Evolutionary conservation across 176 grass and related monocot species (phyloP).

Genomic region (Triticum dicoccoides): DNA sequence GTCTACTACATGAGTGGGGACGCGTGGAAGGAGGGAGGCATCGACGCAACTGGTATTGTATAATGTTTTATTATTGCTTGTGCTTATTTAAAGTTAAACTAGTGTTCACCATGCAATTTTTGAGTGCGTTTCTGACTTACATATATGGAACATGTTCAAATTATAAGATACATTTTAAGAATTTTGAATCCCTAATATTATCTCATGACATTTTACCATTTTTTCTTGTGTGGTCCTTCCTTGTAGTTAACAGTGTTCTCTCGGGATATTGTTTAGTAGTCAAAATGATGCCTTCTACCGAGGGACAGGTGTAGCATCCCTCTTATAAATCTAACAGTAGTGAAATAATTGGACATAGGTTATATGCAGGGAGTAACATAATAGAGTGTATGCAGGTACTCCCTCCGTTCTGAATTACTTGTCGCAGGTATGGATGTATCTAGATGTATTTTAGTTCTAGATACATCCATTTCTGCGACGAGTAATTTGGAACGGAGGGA

Average conservation of each 20-base stretch:
- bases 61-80: slow-evolving; percentile 11
- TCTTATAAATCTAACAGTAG: neutral
- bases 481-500: too few species aligned
- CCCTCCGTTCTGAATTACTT: too few species aligned
- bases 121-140: neutral
- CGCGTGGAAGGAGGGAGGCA: slow-evolving; percentile 99
- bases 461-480: too few species aligned
- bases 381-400: neutral
- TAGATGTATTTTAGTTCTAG: too few species aligned
- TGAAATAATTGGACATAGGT: neutral
- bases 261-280: slow-evolving; percentile 5
- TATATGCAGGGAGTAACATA: slow-evolving; percentile 23
- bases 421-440: too few species aligned
- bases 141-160: slow-evolving; percentile 11
- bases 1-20: slow-evolving; percentile 96
- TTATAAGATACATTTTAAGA: neutral
- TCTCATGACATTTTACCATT: neutral
- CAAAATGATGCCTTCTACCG: neutral
- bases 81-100: slow-evolving; percentile 18
- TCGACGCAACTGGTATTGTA: slow-evolving; percentile 84
- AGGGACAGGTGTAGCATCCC: neutral
- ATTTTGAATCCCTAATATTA: neutral
- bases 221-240: slow-evolving; percentile 2
- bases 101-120: neutral
- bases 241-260: neutral